A percentile compares a stretch with the other conserved stretches of the same genome.
phyloP scores from a whole-genome alignment of 1,139 yeast genomes.

The Sugiyamaella castrensis region DNA sequence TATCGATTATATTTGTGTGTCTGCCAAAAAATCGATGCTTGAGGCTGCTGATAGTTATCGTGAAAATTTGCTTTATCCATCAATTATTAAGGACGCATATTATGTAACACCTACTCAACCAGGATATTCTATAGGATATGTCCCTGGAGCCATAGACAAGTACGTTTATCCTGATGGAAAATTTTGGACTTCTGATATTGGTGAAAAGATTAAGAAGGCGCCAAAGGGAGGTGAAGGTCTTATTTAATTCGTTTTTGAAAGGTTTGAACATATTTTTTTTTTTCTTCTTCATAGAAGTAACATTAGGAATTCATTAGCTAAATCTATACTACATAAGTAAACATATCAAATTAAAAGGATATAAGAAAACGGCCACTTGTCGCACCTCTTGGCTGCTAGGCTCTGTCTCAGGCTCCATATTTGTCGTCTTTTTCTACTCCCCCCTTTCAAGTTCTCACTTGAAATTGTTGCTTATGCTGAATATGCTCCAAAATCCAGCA shows the following conservation, averaged over 20 bases:
- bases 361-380: no score
- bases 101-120: constrained; percentile 38
- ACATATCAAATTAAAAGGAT: no score
- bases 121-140: constrained; percentile 37
- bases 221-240: constrained; percentile 27
- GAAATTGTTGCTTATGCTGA: constrained; percentile 8
- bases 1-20: constrained; percentile 36
- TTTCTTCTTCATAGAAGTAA: neutral
- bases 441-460: no score
- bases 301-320: neutral
- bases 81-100: constrained; percentile 32
- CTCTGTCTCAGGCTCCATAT: no score
- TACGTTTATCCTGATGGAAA: constrained; percentile 35
- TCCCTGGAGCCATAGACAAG: constrained; percentile 33
- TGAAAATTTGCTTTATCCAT: constrained; percentile 33
- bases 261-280: neutral
- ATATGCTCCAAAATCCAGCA: constrained; percentile 10
- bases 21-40: constrained; percentile 32
- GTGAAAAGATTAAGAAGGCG: constrained; percentile 21
- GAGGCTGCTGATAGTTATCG: constrained; percentile 31
- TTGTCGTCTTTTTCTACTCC: no score
- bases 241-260: constrained; percentile 12
- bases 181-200: constrained; percentile 34
- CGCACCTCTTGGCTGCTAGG: no score
- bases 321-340: no score